Conservation (phyloP, 2,329 filamentous ascomycete genomes). For the Akanthomyces lecanii region DNA sequence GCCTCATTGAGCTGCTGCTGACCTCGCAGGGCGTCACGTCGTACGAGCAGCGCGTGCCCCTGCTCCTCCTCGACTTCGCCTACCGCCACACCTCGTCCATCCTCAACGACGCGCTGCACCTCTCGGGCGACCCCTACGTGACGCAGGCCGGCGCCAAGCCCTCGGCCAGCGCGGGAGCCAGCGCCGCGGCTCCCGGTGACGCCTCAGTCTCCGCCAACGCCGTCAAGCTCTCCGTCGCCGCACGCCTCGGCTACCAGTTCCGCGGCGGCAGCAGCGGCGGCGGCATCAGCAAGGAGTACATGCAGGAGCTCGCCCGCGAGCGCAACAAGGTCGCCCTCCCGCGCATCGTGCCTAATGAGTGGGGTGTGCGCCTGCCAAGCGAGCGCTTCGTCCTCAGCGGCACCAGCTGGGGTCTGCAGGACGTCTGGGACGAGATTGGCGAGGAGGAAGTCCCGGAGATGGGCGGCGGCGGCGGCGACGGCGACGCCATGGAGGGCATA, state of each 20-base stretch:
- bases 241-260: conserved; percentile 66
- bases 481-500: conserved; percentile 48
- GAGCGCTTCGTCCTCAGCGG: conserved; percentile 66
- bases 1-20: conserved; percentile 75
- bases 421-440: conserved; percentile 51
- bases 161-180: conserved; percentile 45
- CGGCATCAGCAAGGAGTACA: conserved; percentile 67
- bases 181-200: conserved; percentile 45
- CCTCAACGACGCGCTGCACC: conserved; percentile 66
- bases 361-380: conserved; percentile 62
- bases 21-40: conserved; percentile 72
- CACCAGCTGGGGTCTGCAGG: conserved; percentile 59
- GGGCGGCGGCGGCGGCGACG: conserved; percentile 23
- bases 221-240: conserved; percentile 67
- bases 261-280: conserved; percentile 48
- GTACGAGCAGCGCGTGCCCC: conserved; percentile 77
- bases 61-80: conserved; percentile 80
- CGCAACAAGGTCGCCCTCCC: conserved; percentile 65
- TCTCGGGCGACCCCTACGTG: conserved; percentile 64
- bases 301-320: conserved; percentile 69
- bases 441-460: conserved; percentile 38
- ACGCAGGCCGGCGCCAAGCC: conserved; percentile 51
- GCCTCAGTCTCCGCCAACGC: conserved; percentile 61
- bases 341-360: conserved; percentile 59
- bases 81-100: conserved; percentile 75